Evolutionary conservation across 192 early-diverging fungal genomes (phyloP).

Genomic region (Coemansia sp.): DNA sequence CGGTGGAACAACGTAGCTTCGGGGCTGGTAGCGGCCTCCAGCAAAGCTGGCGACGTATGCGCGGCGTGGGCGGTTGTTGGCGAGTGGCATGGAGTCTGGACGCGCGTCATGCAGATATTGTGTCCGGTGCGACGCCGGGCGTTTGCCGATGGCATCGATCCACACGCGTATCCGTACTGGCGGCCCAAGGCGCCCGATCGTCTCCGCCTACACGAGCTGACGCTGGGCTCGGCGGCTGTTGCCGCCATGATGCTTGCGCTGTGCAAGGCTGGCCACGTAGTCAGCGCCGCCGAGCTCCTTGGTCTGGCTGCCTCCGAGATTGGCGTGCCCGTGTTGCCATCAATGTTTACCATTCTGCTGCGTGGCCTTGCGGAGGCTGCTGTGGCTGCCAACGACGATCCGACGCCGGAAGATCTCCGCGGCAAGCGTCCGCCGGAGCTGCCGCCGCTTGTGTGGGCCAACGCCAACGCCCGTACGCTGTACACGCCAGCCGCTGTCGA

Average conservation of each 20-base stretch:
- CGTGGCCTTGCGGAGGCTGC: conserved; percentile 12
- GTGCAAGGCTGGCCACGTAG: conserved; percentile 7
- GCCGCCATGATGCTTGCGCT: conserved; percentile 15
- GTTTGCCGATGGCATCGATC: conserved; percentile 18
- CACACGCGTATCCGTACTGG: conserved; percentile 32
- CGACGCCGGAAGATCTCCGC: not conserved
- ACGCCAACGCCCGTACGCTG: conserved; percentile 9
- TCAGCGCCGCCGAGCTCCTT: conserved; percentile 21
- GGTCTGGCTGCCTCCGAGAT: conserved; percentile 34
- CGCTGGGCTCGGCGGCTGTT: conserved; percentile 31
- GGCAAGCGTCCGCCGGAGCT: not conserved
- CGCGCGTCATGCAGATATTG: conserved; percentile 24
- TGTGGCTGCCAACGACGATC: not conserved
- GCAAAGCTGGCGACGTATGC: conserved; percentile 6
- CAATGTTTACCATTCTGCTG: conserved; percentile 40
- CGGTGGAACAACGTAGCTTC: conserved; percentile 52
- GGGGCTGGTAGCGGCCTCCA: conserved; percentile 12
- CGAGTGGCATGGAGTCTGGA: conserved; percentile 41
- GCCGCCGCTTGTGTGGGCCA: conserved; percentile 13
- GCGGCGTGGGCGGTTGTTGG: conserved; percentile 23
- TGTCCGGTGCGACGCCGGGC: conserved; percentile 31
- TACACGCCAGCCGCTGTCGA: conserved; percentile 1
- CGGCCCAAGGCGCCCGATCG: conserved; percentile 31
- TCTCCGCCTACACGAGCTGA: conserved; percentile 41
- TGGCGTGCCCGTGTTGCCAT: conserved; percentile 23